Evolutionary conservation across 306 rosid species (phyloP).

Genomic region (Pueraria montana): DNA sequence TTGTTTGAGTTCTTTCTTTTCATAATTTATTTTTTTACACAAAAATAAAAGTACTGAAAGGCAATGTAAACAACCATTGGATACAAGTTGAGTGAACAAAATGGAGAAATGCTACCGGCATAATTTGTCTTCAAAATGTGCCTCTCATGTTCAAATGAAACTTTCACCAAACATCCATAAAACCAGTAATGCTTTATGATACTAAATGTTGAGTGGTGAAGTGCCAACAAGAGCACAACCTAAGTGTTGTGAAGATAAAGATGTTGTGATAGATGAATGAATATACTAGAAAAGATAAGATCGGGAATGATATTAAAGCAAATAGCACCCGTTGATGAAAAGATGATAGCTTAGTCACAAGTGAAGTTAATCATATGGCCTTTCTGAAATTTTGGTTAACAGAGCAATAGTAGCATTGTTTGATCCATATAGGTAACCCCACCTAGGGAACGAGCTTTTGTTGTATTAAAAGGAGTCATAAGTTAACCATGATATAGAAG

Average conservation of each 20-base stretch:
- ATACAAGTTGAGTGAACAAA: not conserved
- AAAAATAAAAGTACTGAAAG: not conserved
- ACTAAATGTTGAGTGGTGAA: no score
- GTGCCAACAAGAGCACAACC: no score
- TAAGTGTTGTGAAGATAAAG: not conserved
- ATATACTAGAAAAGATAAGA: not conserved
- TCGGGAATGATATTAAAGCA: not conserved
- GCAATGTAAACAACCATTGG: not conserved
- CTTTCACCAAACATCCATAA: not conserved
- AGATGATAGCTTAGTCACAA: not conserved
- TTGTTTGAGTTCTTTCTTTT: not conserved
- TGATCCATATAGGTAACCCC: not conserved
- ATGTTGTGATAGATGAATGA: not conserved
- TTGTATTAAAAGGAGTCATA: not conserved
- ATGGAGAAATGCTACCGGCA: not conserved
- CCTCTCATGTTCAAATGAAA: not conserved
- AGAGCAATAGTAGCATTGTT: not conserved
- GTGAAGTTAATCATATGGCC: not conserved
- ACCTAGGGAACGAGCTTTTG: not conserved
- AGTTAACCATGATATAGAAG: slow-evolving; percentile 1
- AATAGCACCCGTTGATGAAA: not conserved
- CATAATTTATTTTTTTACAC: not conserved
- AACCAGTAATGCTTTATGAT: no score
- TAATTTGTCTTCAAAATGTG: not conserved
- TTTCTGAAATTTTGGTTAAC: not conserved